These are phyloP conservation scores for Spinacia oleracea DNA, from an alignment of 179 eudicot species.

Conservation along the genomic window DNA sequence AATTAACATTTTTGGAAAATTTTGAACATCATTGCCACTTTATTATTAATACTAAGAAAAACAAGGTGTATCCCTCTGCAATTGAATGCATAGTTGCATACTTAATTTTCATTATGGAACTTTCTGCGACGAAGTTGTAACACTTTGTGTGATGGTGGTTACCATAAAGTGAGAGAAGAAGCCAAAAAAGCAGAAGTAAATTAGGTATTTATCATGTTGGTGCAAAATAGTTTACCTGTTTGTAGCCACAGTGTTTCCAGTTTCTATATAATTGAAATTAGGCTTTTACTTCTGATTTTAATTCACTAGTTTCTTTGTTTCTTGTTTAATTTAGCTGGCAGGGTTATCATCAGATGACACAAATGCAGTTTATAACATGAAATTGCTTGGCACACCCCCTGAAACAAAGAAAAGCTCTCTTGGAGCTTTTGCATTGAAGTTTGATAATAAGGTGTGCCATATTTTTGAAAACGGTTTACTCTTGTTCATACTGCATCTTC, in stretches of 20 bases:
- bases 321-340: conserved; percentile 54
- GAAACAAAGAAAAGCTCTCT: conserved; percentile 67
- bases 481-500: conserved; percentile 16
- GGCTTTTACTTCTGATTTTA: neutral
- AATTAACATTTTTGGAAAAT: neutral
- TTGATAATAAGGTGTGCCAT: conserved; percentile 73
- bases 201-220: neutral
- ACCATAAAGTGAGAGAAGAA: neutral
- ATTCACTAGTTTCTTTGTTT: neutral
- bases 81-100: neutral
- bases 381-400: conserved; percentile 68
- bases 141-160: neutral
- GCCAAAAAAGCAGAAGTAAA: neutral
- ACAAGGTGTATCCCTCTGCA: neutral
- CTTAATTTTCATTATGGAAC: neutral
- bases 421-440: conserved; percentile 68
- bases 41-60: neutral
- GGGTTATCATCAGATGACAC: conserved; percentile 70
- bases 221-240: neutral
- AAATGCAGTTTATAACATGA: conserved; percentile 82
- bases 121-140: neutral
- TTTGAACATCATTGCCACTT: neutral
- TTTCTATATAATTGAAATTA: neutral
- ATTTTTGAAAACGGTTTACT: neutral
- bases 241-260: neutral